Evolutionary conservation across 495 filamentous ascomycete species (phyloP).

Genomic region (Rostrohypoxylon terebratum): DNA sequence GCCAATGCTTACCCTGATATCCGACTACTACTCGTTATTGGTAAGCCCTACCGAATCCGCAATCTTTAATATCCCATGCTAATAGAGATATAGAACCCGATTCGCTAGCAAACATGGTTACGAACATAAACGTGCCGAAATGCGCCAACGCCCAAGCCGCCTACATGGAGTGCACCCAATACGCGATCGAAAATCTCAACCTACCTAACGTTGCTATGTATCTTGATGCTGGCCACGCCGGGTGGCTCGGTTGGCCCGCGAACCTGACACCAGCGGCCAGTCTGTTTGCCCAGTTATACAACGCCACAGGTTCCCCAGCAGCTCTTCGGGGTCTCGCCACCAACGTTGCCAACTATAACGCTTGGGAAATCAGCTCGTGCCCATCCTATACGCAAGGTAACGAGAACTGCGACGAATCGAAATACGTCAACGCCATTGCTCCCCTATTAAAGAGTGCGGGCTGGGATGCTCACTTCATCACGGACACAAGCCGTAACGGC

Average conservation of each 20-base stretch:
- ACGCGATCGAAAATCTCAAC: conserved; percentile 70
- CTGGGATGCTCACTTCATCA: conserved; percentile 73
- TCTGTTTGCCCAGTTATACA: conserved; percentile 70
- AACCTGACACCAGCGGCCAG: conserved; percentile 71
- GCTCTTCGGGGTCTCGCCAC: conserved; percentile 75
- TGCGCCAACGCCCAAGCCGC: conserved; percentile 66
- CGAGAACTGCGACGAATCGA: conserved; percentile 69
- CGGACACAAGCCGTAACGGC: conserved; percentile 57
- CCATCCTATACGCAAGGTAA: conserved; percentile 66
- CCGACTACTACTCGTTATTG: conserved; percentile 48
- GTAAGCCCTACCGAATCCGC: conserved; percentile 5
- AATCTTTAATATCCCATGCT: conserved; percentile 7
- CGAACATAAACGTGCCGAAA: conserved; percentile 68
- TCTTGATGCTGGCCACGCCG: conserved; percentile 75
- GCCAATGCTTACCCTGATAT: conserved; percentile 51
- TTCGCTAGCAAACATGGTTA: conserved; percentile 74
- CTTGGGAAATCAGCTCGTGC: conserved; percentile 63
- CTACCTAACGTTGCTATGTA: conserved; percentile 77
- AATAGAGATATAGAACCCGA: conserved; percentile 64
- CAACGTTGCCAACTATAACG: conserved; percentile 84
- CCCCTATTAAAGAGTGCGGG: conserved; percentile 68
- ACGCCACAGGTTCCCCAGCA: conserved; percentile 65
- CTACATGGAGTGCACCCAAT: conserved; percentile 70
- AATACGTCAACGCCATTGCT: conserved; percentile 72
- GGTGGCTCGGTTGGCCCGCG: conserved; percentile 83